Conservation (phyloP, 2,329 filamentous ascomycete species). For the Penicillium paneum region DNA sequence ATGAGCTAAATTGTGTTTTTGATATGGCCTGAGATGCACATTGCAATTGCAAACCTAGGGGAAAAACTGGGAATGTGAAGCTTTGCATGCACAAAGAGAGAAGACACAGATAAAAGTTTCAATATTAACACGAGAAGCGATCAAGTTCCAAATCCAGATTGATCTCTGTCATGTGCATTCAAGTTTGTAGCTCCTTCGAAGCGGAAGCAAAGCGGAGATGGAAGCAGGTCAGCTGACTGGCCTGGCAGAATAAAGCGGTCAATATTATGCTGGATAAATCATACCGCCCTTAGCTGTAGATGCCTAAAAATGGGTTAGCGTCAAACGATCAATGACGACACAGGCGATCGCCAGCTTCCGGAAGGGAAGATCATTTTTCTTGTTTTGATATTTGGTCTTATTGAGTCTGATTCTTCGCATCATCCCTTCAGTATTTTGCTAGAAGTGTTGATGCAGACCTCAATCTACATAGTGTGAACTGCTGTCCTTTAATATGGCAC, state of each 20-base stretch:
- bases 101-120: not conserved
- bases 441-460: not conserved
- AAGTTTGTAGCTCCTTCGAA: constrained; percentile 7
- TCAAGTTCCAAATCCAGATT: not conserved
- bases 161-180: not conserved
- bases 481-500: constrained; percentile 49
- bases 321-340: constrained; percentile 7
- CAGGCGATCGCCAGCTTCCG: not conserved
- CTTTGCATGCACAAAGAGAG: not conserved
- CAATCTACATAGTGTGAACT: constrained; percentile 14
- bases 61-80: not conserved
- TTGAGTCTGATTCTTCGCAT: not conserved
- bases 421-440: not conserved
- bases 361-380: not conserved
- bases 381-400: not conserved
- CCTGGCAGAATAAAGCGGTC: constrained; percentile 3
- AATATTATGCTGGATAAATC: not conserved
- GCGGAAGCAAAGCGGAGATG: constrained; percentile 3
- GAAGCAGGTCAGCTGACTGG: constrained; percentile 1
- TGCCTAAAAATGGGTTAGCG: constrained; percentile 1
- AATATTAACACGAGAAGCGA: not conserved
- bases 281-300: not conserved
- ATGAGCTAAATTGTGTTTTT: constrained; percentile 9
- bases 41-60: constrained; percentile 8
- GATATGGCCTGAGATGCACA: constrained; percentile 9